Base-by-base conservation (phyloP, 2,329 filamentous ascomycete genomes). In the Torrubiellomyces zombiae region DNA sequence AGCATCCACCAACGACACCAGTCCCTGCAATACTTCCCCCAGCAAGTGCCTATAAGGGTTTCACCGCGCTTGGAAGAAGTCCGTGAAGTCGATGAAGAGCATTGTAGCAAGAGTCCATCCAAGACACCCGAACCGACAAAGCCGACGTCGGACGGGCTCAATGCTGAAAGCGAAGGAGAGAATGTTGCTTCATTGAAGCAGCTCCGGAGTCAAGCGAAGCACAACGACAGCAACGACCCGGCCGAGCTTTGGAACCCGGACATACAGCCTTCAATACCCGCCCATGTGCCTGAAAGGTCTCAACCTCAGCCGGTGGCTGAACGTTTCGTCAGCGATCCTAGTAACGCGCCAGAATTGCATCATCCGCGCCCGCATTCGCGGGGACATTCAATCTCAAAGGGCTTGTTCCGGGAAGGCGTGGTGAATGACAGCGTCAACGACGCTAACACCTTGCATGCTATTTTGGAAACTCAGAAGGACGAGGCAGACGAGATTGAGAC, bases 141-240 rank as follows among this genome's bases (percentile, higher is more conserved):
- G 23, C 55, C 55, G 22, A 53, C 61, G 26, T 49, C 54, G 23
- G 77, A 85, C 38, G 83, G 83, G 37, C 61, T 92, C 14, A 82
- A 93, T 45, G 75, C 75, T 32, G 82, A 89, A 37, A 75, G 91
- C 28, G 76, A 89, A 24, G 78, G 85, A 41, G 75, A 79, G 4
- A 80, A 92, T 39, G 86, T 89, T 42, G 80, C 86, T 38, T 51
- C 89, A 32, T 79, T 85, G 43, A 72, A 83, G 43, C 73, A 80
- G 32, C 71, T 85, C 32, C 72, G 80, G 25, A 73, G 76, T 27
- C 75, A 86, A 40, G 58, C 86, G 24, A 76, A 85, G 31, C 75
- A 83, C 36, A 75, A 78, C 28, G 77, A 81, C 36, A 76, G 80
- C 42, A 79, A 71, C 38, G 70, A 73, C 14, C 32, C 29, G 22